These are phyloP conservation scores for Penicillium olsonii DNA, from an alignment of 2,329 filamentous ascomycete species.

Conservation along the genomic window DNA sequence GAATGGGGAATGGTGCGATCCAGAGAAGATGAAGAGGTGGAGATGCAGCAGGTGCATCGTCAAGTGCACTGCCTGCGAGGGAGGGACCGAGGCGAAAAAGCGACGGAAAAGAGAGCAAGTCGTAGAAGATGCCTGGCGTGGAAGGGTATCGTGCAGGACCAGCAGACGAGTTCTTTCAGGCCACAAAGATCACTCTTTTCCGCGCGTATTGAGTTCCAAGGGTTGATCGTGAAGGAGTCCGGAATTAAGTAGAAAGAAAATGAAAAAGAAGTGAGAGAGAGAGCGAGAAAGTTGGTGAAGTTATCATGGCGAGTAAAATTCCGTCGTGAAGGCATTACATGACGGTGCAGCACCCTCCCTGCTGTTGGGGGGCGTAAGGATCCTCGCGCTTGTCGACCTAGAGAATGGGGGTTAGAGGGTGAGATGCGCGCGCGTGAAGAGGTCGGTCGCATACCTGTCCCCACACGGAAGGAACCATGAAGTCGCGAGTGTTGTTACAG, in stretches of 20 bases:
- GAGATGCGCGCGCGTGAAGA: conserved; percentile 13
- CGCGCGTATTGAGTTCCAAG: conserved; percentile 18
- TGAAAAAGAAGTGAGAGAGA: conserved; percentile 13
- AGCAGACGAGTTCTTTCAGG: neutral
- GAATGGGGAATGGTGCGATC: conserved; percentile 16
- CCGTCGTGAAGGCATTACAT: conserved; percentile 65
- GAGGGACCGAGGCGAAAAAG: neutral
- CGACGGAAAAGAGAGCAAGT: conserved; percentile 8
- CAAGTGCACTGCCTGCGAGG: conserved; percentile 13
- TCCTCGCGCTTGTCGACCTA: conserved; percentile 92
- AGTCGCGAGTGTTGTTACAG: conserved; percentile 96
- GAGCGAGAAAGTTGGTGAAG: conserved; percentile 22
- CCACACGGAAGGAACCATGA: conserved; percentile 98
- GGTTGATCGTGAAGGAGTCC: conserved; percentile 19
- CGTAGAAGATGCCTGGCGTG: conserved; percentile 8
- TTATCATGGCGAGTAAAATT: conserved; percentile 23
- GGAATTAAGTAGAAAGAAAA: conserved; percentile 25
- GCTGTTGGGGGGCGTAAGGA: conserved; percentile 96
- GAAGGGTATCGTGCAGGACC: conserved; percentile 22
- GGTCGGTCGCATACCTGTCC: conserved; percentile 60
- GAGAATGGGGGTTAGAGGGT: conserved; percentile 6
- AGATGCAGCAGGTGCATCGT: conserved; percentile 20
- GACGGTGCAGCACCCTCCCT: conserved; percentile 87
- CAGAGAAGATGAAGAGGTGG: conserved; percentile 11
- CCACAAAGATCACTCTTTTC: conserved; percentile 7